A percentile compares a stretch with the other conserved stretches of the same genome.
Conservation (phyloP, 306 rosid species). For the Castanea crenata region DNA sequence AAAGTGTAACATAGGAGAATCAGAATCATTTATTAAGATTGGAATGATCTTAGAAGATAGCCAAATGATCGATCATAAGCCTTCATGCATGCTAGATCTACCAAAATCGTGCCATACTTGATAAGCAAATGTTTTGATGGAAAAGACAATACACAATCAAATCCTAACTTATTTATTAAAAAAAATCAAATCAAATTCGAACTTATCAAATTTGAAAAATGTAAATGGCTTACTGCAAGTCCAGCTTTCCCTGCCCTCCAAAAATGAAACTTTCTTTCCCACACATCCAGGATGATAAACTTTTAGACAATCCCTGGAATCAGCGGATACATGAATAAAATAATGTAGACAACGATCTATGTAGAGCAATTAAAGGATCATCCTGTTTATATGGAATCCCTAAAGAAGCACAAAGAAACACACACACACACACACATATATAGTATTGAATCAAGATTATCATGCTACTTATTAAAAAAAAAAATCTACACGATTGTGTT, state of each 20-base stretch:
- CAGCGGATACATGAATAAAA: background rate
- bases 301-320: slow-evolving; percentile 54
- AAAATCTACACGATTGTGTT: too few species aligned
- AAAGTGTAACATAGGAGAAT: too few species aligned
- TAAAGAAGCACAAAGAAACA: background rate
- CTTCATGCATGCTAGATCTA: background rate
- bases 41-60: too few species aligned
- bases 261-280: slow-evolving; percentile 21
- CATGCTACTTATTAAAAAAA: background rate
- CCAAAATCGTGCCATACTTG: background rate
- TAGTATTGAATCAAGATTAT: background rate
- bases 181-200: background rate
- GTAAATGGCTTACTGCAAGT: slow-evolving; percentile 53
- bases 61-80: background rate
- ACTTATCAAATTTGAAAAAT: slow-evolving; percentile 2
- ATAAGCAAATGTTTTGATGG: too few species aligned
- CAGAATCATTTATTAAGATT: too few species aligned
- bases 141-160: too few species aligned
- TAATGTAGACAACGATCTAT: background rate
- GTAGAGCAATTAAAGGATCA: background rate
- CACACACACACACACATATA: background rate
- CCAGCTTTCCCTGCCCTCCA: slow-evolving; percentile 31
- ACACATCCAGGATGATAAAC: slow-evolving; percentile 62
- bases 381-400: background rate
- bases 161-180: background rate